Percentiles rank a stretch among this genome's conserved stretches.
phyloP scores from a whole-genome alignment of 441 rosid species.

The Euphorbia celastroides region DNA sequence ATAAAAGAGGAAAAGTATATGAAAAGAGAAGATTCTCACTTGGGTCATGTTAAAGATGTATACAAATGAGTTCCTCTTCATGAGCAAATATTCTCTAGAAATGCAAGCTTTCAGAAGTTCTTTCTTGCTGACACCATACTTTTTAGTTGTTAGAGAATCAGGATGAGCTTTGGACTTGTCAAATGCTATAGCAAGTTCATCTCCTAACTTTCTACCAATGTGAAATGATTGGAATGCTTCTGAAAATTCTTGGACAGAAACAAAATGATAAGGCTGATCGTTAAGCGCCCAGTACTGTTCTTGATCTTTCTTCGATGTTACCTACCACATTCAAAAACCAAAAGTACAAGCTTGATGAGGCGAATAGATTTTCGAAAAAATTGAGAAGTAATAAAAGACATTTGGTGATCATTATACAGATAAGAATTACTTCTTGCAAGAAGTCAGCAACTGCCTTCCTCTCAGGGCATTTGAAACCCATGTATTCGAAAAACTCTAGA shows the following conservation, averaged over 20 bases:
- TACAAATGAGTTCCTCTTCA: slow-evolving; percentile 78
- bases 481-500: slow-evolving; percentile 49
- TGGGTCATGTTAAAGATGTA: slow-evolving; percentile 62
- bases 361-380: neutral
- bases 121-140: slow-evolving; percentile 45
- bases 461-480: slow-evolving; percentile 74
- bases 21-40: slow-evolving; percentile 28
- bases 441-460: slow-evolving; percentile 78
- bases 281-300: slow-evolving; percentile 61
- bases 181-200: slow-evolving; percentile 51
- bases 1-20: neutral
- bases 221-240: slow-evolving; percentile 68
- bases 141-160: slow-evolving; percentile 51
- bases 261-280: slow-evolving; percentile 49
- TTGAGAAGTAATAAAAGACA: neutral
- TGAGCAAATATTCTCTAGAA: slow-evolving; percentile 59
- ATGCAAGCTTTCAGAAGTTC: slow-evolving; percentile 58
- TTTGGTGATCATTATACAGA: neutral
- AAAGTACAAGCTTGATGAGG: neutral
- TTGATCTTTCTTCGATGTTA: slow-evolving; percentile 81
- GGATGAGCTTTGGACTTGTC: slow-evolving; percentile 57
- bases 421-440: slow-evolving; percentile 52
- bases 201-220: slow-evolving; percentile 43
- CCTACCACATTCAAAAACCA: slow-evolving; percentile 32
- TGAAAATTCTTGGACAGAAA: slow-evolving; percentile 50